These are phyloP conservation scores for Podospora anserina DNA, from an alignment of 495 filamentous ascomycete genomes.

Conservation along the genomic window DNA sequence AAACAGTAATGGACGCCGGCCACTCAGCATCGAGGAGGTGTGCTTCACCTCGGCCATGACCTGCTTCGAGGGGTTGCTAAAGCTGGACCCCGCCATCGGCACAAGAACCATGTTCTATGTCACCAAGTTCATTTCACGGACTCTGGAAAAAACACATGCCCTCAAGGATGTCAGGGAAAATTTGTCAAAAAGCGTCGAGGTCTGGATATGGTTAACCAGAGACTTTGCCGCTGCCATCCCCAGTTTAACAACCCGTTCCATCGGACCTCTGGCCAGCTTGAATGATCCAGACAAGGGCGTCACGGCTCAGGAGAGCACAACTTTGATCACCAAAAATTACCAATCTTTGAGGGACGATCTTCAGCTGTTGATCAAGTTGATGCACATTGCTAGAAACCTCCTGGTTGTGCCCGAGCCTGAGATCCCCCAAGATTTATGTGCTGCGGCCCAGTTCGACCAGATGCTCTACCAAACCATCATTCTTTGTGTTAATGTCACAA, in stretches of 20 bases:
- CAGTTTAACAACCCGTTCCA: conserved; percentile 36
- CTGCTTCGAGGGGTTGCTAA: conserved; percentile 55
- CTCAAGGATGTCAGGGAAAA: conserved; percentile 55
- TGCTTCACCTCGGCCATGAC: conserved; percentile 52
- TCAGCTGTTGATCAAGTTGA: conserved; percentile 77
- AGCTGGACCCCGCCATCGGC: conserved; percentile 46
- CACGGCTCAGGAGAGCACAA: conserved; percentile 57
- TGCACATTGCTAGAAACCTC: conserved; percentile 80
- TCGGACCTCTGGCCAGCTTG: conserved; percentile 34
- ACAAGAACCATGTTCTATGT: conserved; percentile 47
- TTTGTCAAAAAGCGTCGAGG: conserved; percentile 56
- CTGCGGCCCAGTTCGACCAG: conserved; percentile 72
- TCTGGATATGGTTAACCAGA: conserved; percentile 64
- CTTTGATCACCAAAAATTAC: conserved; percentile 77
- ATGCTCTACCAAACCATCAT: conserved; percentile 80
- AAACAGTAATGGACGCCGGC: conserved; percentile 11
- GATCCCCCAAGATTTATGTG: conserved; percentile 81
- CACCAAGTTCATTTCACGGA: conserved; percentile 49
- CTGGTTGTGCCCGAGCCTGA: conserved; percentile 70
- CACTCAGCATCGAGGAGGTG: conserved; percentile 50
- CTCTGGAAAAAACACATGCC: conserved; percentile 52
- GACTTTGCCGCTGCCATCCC: conserved; percentile 40
- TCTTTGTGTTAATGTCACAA: conserved; percentile 81
- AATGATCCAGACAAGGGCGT: conserved; percentile 49
- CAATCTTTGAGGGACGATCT: conserved; percentile 73